These are phyloP conservation scores for Wickerhamiella australiensis DNA, from an alignment of 805 yeast genomes.

Conservation along the genomic window DNA sequence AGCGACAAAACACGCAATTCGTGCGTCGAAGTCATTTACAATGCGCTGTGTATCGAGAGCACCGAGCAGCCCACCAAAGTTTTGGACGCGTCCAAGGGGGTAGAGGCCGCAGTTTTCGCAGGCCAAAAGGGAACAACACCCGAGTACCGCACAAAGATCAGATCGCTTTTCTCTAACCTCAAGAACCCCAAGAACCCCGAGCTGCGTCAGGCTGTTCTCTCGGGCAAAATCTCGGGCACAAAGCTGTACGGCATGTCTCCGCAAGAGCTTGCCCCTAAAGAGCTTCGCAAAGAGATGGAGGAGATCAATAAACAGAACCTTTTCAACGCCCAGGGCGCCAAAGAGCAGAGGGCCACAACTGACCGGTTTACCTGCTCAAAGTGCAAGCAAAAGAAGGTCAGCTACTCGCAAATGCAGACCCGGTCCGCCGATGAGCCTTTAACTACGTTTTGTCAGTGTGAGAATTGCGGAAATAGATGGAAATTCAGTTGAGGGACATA, in stretches of 20 bases:
- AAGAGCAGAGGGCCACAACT: slow-evolving; percentile 87
- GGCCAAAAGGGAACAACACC: slow-evolving; percentile 43
- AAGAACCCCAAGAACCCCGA: slow-evolving; percentile 85
- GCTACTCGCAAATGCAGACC: slow-evolving; percentile 95
- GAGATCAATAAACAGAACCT: slow-evolving; percentile 76
- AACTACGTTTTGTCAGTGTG: slow-evolving; percentile 97
- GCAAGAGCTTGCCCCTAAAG: slow-evolving; percentile 92
- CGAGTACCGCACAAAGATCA: slow-evolving; percentile 65
- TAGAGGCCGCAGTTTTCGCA: slow-evolving; percentile 61
- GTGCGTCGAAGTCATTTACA: slow-evolving; percentile 71
- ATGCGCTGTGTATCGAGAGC: slow-evolving; percentile 78
- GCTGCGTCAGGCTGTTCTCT: slow-evolving; percentile 53
- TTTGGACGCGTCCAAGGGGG: slow-evolving; percentile 49
- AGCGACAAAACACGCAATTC: slow-evolving; percentile 73
- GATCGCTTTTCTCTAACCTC: slow-evolving; percentile 77
- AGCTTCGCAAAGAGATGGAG: slow-evolving; percentile 72
- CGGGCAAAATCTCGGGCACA: slow-evolving; percentile 53
- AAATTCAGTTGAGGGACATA: slow-evolving; percentile 53
- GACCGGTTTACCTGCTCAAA: slow-evolving; percentile 96
- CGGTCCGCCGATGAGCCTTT: slow-evolving; percentile 98
- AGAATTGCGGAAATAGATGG: slow-evolving; percentile 96
- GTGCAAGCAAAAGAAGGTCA: slow-evolving; percentile 93
- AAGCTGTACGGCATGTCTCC: slow-evolving; percentile 71
- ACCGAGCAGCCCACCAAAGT: slow-evolving; percentile 46
- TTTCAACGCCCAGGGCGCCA: slow-evolving; percentile 96